Evolutionary conservation across 2,329 filamentous ascomycete genomes (phyloP), one percentile per base, ranked within the genome.

Genomic region (Fusarium floridanum): DNA sequence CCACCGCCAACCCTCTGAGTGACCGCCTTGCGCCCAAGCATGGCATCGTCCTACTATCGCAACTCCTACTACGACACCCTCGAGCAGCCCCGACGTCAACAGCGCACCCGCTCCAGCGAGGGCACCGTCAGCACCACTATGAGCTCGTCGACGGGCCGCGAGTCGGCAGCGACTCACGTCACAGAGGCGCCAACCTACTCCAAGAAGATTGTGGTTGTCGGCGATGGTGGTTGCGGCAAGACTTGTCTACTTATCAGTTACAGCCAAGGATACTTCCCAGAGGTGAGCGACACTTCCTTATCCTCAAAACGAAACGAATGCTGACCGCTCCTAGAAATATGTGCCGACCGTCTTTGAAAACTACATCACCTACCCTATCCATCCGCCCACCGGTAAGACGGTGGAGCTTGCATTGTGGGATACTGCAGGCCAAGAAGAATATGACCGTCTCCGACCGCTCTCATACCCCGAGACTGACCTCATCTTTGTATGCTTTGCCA

Each of bases 311-410:
- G 20, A 63, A 50, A 37, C 61, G 29, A 63, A 53, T 22, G 50
- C 65, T 77, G 61, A 77, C 50, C 20, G 34, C 20, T 37, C 41
- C 17, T 27, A 99, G 97, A 98, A 98, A 98, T 99, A 99, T 80
- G 97, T 99, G 45, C 97, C 97, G 5, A 99, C 97, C 3, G 97
- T 99, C 62, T 99, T 99, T 83, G 97, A 99, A 82, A 99, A 99
- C 88, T 99, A 99, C 90, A 98, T 99, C 86, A 98, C 97, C 64
- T 96, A 98, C 84, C 97, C 96, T 67, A 93, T 92, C 70, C 97
- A 99, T 85, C 91, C 92, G 75, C 91, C 92, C 53, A 94, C 93
- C 14, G 95, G 96, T 81, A 98, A 98, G 89, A 95, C 93, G 67
- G 95, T 99, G 77, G 97, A 99, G 86, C 91, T 99, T 71, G 97